phyloP scores from a whole-genome alignment of 78 protist species.

The Dictyostelium brefeldianum region DNA sequence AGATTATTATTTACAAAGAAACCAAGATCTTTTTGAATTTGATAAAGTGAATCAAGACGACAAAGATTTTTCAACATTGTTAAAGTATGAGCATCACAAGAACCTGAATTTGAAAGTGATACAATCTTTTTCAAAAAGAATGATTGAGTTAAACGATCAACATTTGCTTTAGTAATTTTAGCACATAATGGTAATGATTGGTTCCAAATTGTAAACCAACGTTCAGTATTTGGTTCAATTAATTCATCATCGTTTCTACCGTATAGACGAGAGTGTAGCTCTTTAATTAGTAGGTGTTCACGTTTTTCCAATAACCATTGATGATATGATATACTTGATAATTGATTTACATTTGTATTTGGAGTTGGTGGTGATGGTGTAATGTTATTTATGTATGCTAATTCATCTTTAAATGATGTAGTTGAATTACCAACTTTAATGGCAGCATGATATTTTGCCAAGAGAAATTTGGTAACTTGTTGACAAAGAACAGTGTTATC shows the following conservation, averaged over 20 bases:
- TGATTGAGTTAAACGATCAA: conserved; percentile 55
- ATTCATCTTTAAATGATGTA: conserved; percentile 45
- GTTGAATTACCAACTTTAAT: background rate
- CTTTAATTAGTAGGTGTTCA: conserved; percentile 40
- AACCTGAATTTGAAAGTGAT: background rate
- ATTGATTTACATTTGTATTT: background rate
- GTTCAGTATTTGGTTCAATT: conserved; percentile 33
- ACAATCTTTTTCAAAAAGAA: conserved; percentile 52
- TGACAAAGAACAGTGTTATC: conserved; percentile 76
- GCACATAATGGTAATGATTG: conserved; percentile 10
- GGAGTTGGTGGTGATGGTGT: background rate
- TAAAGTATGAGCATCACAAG: background rate
- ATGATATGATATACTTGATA: conserved; percentile 1
- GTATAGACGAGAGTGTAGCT: conserved; percentile 29
- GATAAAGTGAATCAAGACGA: conserved; percentile 38
- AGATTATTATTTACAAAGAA: conserved; percentile 19
- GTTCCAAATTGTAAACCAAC: conserved; percentile 45
- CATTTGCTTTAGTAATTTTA: conserved; percentile 53
- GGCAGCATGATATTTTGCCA: background rate
- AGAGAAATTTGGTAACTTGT: conserved; percentile 69
- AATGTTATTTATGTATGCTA: conserved; percentile 48
- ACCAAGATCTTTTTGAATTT: conserved; percentile 69
- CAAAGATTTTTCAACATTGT: conserved; percentile 51
- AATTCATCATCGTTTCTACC: background rate
- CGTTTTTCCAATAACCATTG: conserved; percentile 63